Evolutionary conservation across 1,139 yeast species (phyloP), one percentile per base, ranked within the genome.

Genomic region (Taphrina wiesneri): DNA sequence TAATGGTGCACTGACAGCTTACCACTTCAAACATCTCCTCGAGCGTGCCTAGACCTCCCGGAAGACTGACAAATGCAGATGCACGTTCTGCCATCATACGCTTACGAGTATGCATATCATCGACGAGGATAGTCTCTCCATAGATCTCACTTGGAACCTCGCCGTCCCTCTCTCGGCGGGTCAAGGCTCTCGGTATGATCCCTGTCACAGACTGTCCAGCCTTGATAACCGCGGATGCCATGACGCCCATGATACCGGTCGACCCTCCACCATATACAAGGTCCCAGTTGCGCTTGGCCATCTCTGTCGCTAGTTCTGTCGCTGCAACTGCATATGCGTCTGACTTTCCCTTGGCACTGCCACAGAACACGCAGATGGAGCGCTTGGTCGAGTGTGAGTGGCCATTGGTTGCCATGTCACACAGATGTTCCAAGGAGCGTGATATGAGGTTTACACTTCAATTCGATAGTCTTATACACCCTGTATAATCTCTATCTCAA

Each of bases 201-300:
- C 97, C 97, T 71, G 88, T 92, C 56, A 90, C 96, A 7, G 47
- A 30, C 4, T 51, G 54, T 68, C 85, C 83, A 1, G 93, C 96
- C 30, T 86, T 87, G 61, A 87, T 85, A 67, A 88, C 85, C 0
- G 90, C 83, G 68, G 84, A 82, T n/a, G 96, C 96, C 64, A 90
- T 85, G 1, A 85, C 80, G 1, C 97, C 97, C 96, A 90, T 91
- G 66, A 90, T 76, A 54, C 77, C 78, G 1, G 89, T 86, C 32
- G 93, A 86, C 21, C 97, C 97, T 52, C 97, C 97, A 36, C 97
- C 97, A 73, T 90, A 90, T 7, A 90, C 96, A 60, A 90, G 79
- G 2, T 53, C 60, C 65, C 65, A 62, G 3, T 36, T 30, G 15
- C 65, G 60, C 36, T 34, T 49, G 13, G 52, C 60, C 54, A 62